phyloP scores from a whole-genome alignment of 805 yeast species.

The Lachancea kluyveri region DNA sequence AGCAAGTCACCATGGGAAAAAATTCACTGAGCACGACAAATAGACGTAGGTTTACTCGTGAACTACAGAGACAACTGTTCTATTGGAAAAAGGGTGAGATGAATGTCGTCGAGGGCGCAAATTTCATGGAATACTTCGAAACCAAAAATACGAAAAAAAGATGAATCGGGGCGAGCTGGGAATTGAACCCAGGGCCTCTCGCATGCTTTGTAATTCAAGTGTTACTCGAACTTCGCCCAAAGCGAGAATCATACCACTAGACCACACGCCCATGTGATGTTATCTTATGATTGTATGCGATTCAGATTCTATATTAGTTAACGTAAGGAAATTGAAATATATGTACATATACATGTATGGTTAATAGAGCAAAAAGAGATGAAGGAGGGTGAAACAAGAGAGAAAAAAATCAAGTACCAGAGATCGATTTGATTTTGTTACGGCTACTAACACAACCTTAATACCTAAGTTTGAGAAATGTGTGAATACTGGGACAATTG shows the following conservation, averaged over 20 bases:
- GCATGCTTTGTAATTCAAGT: conserved; percentile 27
- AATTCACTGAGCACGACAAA: not conserved
- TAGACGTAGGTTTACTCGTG: conserved; percentile 19
- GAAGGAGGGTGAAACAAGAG: too few species aligned
- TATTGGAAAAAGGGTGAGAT: conserved; percentile 57
- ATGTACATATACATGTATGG: too few species aligned
- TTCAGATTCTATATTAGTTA: not conserved
- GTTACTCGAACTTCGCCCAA: conserved; percentile 31
- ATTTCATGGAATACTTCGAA: conserved; percentile 9
- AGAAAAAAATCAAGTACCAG: too few species aligned
- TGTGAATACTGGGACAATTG: too few species aligned
- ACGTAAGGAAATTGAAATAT: not conserved
- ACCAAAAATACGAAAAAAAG: conserved; percentile 6
- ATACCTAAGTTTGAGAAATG: too few species aligned
- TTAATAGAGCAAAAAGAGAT: not conserved
- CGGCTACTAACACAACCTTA: too few species aligned
- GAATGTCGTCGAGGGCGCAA: conserved; percentile 33
- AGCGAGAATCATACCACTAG: conserved; percentile 53
- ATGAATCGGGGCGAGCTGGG: conserved; percentile 36
- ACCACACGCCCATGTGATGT: conserved; percentile 35
- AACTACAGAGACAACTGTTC: conserved; percentile 51
- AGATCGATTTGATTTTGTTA: too few species aligned
- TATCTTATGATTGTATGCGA: not conserved
- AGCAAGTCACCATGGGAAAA: conserved; percentile 7
- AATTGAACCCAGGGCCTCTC: conserved; percentile 56